phyloP scores from a whole-genome alignment of 2,329 filamentous ascomycete genomes.

The Calonectria pauciramosa region DNA sequence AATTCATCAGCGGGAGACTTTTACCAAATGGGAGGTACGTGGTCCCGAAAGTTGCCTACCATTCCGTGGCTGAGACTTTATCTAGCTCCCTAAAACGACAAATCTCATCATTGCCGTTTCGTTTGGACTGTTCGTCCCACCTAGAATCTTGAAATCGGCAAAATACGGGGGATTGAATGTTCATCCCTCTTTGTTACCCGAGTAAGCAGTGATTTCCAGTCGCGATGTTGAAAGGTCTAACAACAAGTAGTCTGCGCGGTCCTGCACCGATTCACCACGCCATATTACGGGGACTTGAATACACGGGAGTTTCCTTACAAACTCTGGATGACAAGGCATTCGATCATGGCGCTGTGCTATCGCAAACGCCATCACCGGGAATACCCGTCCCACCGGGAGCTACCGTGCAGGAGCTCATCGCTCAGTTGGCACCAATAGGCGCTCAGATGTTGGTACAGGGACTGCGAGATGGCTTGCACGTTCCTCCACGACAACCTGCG shows the following conservation, averaged over 20 bases:
- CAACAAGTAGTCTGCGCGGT: slow-evolving; percentile 76
- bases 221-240: slow-evolving; percentile 21
- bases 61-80: slow-evolving; percentile 16
- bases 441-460: slow-evolving; percentile 78
- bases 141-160: slow-evolving; percentile 76
- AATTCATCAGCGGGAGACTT: slow-evolving; percentile 84
- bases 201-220: slow-evolving; percentile 63
- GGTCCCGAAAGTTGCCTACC: background rate
- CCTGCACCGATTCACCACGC: slow-evolving; percentile 89
- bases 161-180: slow-evolving; percentile 93
- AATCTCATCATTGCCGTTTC: slow-evolving; percentile 94
- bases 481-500: slow-evolving; percentile 68
- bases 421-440: slow-evolving; percentile 73
- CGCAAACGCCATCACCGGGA: slow-evolving; percentile 74
- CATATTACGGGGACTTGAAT: slow-evolving; percentile 72
- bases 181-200: slow-evolving; percentile 91
- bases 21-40: slow-evolving; percentile 83
- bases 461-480: slow-evolving; percentile 73
- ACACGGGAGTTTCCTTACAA: slow-evolving; percentile 86
- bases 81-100: slow-evolving; percentile 69
- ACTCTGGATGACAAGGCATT: slow-evolving; percentile 84
- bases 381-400: slow-evolving; percentile 62
- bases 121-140: slow-evolving; percentile 91
- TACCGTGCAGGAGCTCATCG: slow-evolving; percentile 57
- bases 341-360: slow-evolving; percentile 82